These are phyloP conservation scores for Suillus subalutaceus DNA, from an alignment of 768 basidiomycete genomes.

Conservation along the genomic window DNA sequence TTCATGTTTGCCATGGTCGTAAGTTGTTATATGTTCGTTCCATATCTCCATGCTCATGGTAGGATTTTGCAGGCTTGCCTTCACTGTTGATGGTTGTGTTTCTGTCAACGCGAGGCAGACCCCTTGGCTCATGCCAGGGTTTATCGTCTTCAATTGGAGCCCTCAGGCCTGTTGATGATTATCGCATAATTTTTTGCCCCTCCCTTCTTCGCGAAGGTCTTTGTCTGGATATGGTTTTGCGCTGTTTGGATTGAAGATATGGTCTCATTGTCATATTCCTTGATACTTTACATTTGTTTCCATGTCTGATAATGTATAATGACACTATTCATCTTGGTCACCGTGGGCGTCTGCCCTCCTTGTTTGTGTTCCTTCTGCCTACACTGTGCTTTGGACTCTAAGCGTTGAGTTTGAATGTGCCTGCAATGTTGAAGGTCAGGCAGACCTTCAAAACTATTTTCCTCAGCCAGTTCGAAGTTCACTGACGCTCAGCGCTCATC, in stretches of 20 bases:
- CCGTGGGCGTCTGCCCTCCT: too few species aligned
- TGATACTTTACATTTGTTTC: background rate
- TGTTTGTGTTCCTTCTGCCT: too few species aligned
- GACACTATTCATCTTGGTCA: background rate
- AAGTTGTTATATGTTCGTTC: background rate
- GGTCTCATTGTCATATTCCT: background rate
- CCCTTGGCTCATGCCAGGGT: background rate
- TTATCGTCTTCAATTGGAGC: slow-evolving; percentile 7
- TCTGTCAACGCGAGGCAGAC: background rate
- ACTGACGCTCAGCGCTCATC: too few species aligned
- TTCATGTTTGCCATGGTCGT: background rate
- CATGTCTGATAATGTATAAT: background rate
- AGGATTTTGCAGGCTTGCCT: background rate
- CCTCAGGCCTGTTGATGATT: slow-evolving; percentile 8
- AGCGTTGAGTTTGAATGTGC: too few species aligned
- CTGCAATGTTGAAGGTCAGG: too few species aligned
- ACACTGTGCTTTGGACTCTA: too few species aligned
- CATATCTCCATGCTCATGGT: background rate
- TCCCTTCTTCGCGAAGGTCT: slow-evolving; percentile 38
- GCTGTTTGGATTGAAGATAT: background rate
- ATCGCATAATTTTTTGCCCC: slow-evolving; percentile 31
- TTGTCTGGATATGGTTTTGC: background rate
- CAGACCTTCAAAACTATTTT: too few species aligned
- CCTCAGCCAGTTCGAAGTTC: too few species aligned
- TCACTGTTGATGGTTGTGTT: too few species aligned